Conservation (phyloP, 2,329 filamentous ascomycete species). For the Graphilbum sp. region DNA sequence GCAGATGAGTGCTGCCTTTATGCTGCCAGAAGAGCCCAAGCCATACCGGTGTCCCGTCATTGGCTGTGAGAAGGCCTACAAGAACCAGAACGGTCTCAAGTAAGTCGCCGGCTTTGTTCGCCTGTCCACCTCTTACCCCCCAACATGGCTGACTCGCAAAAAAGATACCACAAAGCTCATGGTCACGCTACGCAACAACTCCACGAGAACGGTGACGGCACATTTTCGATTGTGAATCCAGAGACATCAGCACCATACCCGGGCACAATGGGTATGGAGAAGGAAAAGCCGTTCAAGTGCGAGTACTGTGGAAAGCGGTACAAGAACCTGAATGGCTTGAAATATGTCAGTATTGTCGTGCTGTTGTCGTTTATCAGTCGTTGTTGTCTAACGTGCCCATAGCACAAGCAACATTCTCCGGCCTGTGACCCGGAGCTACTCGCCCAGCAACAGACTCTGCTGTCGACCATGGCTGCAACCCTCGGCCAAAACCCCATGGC, state of each 20-base stretch:
- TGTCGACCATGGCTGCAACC: conserved; percentile 17
- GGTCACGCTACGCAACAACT: conserved; percentile 94
- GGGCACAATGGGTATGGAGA: conserved; percentile 97
- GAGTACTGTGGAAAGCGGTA: conserved; percentile 96
- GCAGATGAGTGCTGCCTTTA: conserved; percentile 37
- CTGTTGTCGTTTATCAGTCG: neutral
- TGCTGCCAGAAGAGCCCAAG: conserved; percentile 80
- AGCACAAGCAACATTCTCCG: conserved; percentile 69
- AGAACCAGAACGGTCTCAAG: conserved; percentile 98
- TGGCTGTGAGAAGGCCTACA: conserved; percentile 97
- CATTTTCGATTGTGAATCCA: conserved; percentile 95
- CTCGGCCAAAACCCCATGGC: conserved; percentile 13
- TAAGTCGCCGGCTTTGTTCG: conserved; percentile 30
- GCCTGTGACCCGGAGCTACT: conserved; percentile 74
- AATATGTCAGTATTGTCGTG: conserved; percentile 51
- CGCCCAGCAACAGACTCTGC: conserved; percentile 20
- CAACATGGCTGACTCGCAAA: conserved; percentile 11
- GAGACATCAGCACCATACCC: conserved; percentile 89
- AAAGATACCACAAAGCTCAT: conserved; percentile 58
- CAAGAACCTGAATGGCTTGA: conserved; percentile 96
- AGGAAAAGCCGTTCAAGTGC: conserved; percentile 97
- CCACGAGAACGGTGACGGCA: conserved; percentile 91
- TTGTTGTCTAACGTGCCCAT: conserved; percentile 8
- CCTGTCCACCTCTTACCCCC: conserved; percentile 1
- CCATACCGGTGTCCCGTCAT: conserved; percentile 97